These are phyloP conservation scores for Termitomyces sp. DNA, from an alignment of 768 basidiomycete genomes.

Conservation along the genomic window DNA sequence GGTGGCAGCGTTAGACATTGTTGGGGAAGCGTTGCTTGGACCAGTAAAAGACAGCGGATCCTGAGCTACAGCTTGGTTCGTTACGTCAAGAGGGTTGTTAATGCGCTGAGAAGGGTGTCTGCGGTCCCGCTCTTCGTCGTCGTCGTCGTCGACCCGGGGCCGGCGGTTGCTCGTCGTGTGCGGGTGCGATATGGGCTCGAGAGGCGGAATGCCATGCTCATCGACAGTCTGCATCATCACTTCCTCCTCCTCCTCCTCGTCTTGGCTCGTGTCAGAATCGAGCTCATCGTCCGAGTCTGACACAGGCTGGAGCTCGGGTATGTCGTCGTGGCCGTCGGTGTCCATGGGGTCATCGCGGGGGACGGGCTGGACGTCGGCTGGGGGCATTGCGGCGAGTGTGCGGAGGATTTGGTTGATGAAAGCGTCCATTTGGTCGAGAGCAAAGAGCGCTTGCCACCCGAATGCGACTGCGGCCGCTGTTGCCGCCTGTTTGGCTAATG, in stretches of 20 bases:
- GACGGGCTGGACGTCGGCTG: neutral
- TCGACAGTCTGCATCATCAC: slow-evolving; percentile 22
- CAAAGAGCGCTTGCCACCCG: neutral
- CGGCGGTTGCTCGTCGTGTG: slow-evolving; percentile 38
- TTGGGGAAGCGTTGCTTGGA: neutral
- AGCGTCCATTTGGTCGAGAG: slow-evolving; percentile 2
- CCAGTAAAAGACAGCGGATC: slow-evolving; percentile 3
- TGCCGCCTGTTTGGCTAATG: neutral
- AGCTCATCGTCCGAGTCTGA: slow-evolving; percentile 29
- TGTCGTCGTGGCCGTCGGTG: slow-evolving; percentile 19
- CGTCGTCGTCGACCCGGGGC: slow-evolving; percentile 55
- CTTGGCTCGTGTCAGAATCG: slow-evolving; percentile 16
- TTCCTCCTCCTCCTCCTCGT: slow-evolving; percentile 12
- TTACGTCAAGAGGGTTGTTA: slow-evolving; percentile 15
- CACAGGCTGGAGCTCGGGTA: slow-evolving; percentile 36
- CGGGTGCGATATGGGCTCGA: slow-evolving; percentile 19
- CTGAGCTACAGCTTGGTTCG: neutral
- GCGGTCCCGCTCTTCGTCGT: slow-evolving; percentile 54
- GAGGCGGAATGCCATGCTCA: slow-evolving; percentile 24
- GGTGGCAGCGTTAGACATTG: neutral
- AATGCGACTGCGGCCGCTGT: neutral
- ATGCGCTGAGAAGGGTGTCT: slow-evolving; percentile 61
- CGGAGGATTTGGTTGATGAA: slow-evolving; percentile 7
- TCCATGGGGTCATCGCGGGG: neutral
- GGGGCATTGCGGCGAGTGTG: neutral